Evolutionary conservation across 306 rosid genomes (phyloP).

Genomic region (Cyclanthera cordifolia): DNA sequence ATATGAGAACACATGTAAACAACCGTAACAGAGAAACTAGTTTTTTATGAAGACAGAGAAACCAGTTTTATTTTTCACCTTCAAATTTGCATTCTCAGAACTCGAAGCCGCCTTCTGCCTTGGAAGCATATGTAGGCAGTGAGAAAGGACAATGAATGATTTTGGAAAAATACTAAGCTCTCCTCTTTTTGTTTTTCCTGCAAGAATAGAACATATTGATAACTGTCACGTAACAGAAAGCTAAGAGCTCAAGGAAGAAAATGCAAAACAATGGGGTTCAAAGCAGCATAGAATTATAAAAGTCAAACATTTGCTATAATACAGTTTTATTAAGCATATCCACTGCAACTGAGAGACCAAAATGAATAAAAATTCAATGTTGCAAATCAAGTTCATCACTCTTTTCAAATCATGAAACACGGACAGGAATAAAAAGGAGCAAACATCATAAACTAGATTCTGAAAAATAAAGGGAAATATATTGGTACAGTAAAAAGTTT

Average conservation of each 20-base stretch:
- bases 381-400: not conserved
- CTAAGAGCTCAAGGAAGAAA: not conserved
- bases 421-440: not conserved
- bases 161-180: constrained; percentile 75
- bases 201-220: not conserved
- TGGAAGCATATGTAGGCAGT: constrained; percentile 84
- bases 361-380: not conserved
- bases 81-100: constrained; percentile 41
- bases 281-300: too few relatives aligned
- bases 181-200: constrained; percentile 87
- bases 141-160: constrained; percentile 50
- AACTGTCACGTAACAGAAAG: not conserved
- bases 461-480: not conserved
- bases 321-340: not conserved
- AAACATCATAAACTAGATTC: not conserved
- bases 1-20: constrained; percentile 3
- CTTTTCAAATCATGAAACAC: not conserved
- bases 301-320: not conserved
- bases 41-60: constrained; percentile 4
- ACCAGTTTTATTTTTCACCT: constrained; percentile 31
- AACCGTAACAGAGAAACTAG: constrained; percentile 6
- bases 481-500: not conserved
- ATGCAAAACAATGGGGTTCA: not conserved
- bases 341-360: not conserved
- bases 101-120: constrained; percentile 53